These are phyloP conservation scores for Geranium brycei DNA, from an alignment of 345 rosid genomes.

Conservation along the genomic window DNA sequence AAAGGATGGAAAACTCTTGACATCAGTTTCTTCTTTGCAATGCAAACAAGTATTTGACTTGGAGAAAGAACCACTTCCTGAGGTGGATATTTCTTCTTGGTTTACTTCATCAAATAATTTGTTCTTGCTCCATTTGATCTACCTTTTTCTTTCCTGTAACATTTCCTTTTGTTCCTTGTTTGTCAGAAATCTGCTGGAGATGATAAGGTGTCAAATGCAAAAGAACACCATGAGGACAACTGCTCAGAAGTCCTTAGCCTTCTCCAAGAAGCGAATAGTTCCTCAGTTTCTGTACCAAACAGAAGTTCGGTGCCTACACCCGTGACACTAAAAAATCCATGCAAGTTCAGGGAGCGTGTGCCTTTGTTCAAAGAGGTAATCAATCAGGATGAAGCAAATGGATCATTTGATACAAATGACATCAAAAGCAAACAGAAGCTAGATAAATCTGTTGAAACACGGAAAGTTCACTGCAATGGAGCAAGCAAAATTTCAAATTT, in stretches of 20 bases:
- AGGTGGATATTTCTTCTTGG: constrained; percentile 13
- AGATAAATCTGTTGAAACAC: constrained; percentile 28
- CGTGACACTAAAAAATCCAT: constrained; percentile 22
- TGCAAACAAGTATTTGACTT: constrained; percentile 42
- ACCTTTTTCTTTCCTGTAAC: constrained; percentile 8
- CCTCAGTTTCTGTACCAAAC: constrained; percentile 41
- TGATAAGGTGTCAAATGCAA: constrained; percentile 28
- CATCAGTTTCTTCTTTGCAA: constrained; percentile 34
- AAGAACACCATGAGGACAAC: constrained; percentile 48
- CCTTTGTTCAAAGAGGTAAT: constrained; percentile 37
- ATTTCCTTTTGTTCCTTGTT: constrained; percentile 11
- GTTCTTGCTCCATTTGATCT: background rate
- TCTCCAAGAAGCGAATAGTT: constrained; percentile 36
- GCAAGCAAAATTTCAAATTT: constrained; percentile 30
- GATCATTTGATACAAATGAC: constrained; percentile 19
- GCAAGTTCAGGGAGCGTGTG: constrained; percentile 48
- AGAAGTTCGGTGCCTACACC: constrained; percentile 30
- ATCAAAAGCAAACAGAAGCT: constrained; percentile 20
- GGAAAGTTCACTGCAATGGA: constrained; percentile 35
- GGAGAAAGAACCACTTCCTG: constrained; percentile 45
- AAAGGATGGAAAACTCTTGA: constrained; percentile 39
- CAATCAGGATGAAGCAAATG: constrained; percentile 15
- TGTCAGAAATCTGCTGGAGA: constrained; percentile 40
- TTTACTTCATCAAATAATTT: constrained; percentile 2
- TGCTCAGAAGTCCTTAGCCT: constrained; percentile 51